phyloP scores from a whole-genome alignment of 306 rosid genomes.

The Mucuna pruriens region DNA sequence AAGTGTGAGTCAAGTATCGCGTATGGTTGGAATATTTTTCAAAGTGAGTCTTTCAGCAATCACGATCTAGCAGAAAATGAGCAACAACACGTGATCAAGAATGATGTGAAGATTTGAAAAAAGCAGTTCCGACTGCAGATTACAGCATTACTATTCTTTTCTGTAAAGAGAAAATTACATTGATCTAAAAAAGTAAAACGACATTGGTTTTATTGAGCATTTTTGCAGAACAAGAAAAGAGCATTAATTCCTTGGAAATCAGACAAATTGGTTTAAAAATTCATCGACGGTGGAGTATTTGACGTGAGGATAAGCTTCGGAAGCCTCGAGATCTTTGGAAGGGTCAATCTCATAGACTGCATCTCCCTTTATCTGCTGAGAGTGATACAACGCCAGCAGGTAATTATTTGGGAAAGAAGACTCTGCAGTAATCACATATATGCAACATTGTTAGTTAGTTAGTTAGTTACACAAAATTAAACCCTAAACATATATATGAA shows the following conservation, averaged over 20 bases:
- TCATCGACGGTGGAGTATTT: conserved; percentile 47
- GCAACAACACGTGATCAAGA: no score
- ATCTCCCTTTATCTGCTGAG: conserved; percentile 50
- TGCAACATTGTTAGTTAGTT: no score
- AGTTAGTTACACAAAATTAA: not conserved
- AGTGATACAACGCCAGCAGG: conserved; percentile 42
- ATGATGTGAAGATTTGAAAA: no score
- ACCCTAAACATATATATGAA: not conserved
- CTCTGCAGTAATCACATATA: conserved; percentile 34
- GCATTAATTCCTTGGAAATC: not conserved
- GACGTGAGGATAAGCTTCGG: conserved; percentile 47
- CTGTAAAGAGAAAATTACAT: not conserved
- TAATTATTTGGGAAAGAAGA: conserved; percentile 45
- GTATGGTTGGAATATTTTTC: no score
- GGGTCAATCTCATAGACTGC: conserved; percentile 52
- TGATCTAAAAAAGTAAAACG: not conserved
- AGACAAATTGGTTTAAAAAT: conserved; percentile 47
- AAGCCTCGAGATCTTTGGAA: conserved; percentile 47
- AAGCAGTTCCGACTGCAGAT: not conserved
- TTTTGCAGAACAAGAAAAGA: not conserved
- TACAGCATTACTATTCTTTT: not conserved
- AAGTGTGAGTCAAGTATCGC: no score
- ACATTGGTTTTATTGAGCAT: not conserved
- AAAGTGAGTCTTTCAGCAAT: no score
- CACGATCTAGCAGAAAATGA: no score